Evolutionary conservation across 331 rosid genomes (phyloP).

Genomic region (Quercus tomentella): DNA sequence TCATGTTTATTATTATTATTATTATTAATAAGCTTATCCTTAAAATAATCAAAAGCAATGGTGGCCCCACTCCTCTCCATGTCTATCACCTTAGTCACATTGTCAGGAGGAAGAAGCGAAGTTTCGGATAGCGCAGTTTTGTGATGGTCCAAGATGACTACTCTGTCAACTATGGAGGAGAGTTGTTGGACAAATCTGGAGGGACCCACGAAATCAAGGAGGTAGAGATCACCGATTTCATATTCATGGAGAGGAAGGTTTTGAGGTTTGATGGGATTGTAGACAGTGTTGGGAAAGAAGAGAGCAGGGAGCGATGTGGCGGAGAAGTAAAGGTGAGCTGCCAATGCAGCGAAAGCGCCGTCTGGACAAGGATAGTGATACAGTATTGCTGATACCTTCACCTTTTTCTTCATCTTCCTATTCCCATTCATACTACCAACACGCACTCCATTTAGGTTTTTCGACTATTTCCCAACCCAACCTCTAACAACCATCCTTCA

Average conservation of each 20-base stretch:
- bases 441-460: too few species aligned
- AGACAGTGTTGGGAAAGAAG: conserved; percentile 81
- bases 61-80: conserved; percentile 88
- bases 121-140: conserved; percentile 53
- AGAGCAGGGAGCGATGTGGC: conserved; percentile 41
- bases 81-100: conserved; percentile 56
- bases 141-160: conserved; percentile 87
- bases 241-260: conserved; percentile 55
- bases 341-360: conserved; percentile 87
- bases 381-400: conserved; percentile 47
- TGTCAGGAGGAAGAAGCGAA: conserved; percentile 16
- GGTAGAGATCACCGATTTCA: conserved; percentile 59
- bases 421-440: too few species aligned
- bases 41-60: conserved; percentile 87
- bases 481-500: too few species aligned
- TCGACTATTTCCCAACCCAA: too few species aligned
- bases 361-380: conserved; percentile 95
- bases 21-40: conserved; percentile 32
- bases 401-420: neutral
- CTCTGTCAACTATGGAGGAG: conserved; percentile 52
- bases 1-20: neutral
- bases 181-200: conserved; percentile 60
- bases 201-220: conserved; percentile 82
- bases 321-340: conserved; percentile 82
- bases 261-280: conserved; percentile 54